Base-by-base conservation (phyloP, 2,329 filamentous ascomycete genomes). In the Claviceps purpurea region DNA sequence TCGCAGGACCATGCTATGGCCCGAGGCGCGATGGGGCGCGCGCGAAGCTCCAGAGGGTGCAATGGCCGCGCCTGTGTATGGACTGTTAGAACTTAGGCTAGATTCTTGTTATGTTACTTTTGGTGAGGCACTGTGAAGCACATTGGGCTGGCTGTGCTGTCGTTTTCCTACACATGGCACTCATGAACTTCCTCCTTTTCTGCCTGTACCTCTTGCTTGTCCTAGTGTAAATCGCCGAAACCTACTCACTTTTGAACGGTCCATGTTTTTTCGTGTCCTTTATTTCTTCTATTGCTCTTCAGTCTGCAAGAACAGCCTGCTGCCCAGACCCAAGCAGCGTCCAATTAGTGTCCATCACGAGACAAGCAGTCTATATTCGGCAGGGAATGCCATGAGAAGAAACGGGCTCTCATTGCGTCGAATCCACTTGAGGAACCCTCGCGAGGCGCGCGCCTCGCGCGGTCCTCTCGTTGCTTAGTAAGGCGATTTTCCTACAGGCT, bases 1-100 rank as follows among this genome's bases (percentile, higher is more conserved):
- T 81, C 78, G 55, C 73, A 73, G 22, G 78, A 81, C 74, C 77
- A 81, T 39, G 73, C 60, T 8, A 73, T 56, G 1, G 68, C 64
- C 53, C 71, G 70, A 4, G 67, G 68, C 30, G 70, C 70, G 54
- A 74, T 62, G 18, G 73, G 71, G 4, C 73, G 64, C 11, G 71
- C 69, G 40, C 65, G 64, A 20, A 77, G 62, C 47, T 64, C 61
- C 22, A 77, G 64, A 3, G 71, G 66, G 57, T 73, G 72, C 8
- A 81, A 67, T 1, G 74, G 73, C 6, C 73, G 69, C 45, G 70
- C 68, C 68, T 73, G 59, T 20, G 6, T 16, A 30, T 56, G 10
- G 10, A 34, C 4, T 11, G 30, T 34, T 34, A 34, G 30, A 34
- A 11, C 10, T 11, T 34, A 2, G 30, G 4, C 30, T 34, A 34